Conservation (phyloP, 1,284 basidiomycete species). For the Cryptococcus neoformans region DNA sequence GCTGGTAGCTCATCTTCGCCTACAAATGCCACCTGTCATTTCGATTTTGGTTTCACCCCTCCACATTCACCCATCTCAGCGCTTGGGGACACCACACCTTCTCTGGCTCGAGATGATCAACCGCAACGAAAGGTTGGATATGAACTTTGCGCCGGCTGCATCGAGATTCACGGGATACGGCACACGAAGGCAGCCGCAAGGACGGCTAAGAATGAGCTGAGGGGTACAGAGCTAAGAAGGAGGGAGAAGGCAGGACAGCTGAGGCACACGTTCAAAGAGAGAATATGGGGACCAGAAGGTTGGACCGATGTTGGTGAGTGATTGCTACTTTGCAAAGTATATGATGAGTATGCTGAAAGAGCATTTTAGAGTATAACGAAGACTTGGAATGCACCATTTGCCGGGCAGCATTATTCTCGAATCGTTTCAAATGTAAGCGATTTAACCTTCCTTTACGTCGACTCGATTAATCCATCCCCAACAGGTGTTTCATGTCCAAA, state of each 20-base stretch:
- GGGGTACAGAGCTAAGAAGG: constrained; percentile 53
- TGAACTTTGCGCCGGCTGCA: constrained; percentile 75
- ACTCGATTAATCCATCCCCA: not conserved
- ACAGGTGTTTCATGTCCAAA: constrained; percentile 64
- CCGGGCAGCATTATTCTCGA: constrained; percentile 57
- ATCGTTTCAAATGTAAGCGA: constrained; percentile 69
- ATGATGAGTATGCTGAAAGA: not conserved
- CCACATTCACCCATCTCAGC: constrained; percentile 8
- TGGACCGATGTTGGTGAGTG: constrained; percentile 82
- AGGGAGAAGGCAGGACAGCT: constrained; percentile 54
- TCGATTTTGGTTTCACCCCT: constrained; percentile 7
- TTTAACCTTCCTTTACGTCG: not conserved
- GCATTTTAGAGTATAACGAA: constrained; percentile 56
- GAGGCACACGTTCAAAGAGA: constrained; percentile 78
- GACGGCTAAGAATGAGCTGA: constrained; percentile 25
- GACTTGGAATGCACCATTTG: constrained; percentile 73
- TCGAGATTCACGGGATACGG: constrained; percentile 68
- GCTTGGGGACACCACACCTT: not conserved
- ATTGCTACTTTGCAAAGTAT: not conserved
- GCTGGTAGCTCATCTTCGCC: constrained; percentile 19
- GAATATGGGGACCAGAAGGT: constrained; percentile 71
- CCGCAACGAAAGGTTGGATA: constrained; percentile 57
- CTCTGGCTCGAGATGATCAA: not conserved
- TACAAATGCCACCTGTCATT: constrained; percentile 9
- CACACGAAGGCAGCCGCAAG: constrained; percentile 57